phyloP scores from a whole-genome alignment of 1,139 yeast species.

The Hansenula lynferdii region DNA sequence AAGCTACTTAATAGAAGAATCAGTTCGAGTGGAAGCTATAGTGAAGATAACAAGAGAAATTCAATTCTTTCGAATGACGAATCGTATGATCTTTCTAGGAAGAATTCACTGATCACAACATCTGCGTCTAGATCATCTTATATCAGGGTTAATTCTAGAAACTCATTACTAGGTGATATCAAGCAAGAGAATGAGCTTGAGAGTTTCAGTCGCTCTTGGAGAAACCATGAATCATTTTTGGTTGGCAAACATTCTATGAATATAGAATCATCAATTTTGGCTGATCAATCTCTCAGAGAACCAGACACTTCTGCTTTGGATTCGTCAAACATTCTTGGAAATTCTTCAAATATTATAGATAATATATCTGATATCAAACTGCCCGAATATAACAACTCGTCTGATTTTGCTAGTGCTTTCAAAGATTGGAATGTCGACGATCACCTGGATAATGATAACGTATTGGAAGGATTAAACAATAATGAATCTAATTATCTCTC shows the following conservation, averaged over 20 bases:
- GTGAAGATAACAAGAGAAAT: conserved; percentile 3
- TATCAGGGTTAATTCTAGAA: conserved; percentile 16
- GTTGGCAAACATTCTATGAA: no score
- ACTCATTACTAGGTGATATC: not conserved
- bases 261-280: not conserved
- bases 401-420: conserved; percentile 23
- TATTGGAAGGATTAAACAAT: not conserved
- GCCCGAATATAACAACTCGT: conserved; percentile 19
- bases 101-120: conserved; percentile 16
- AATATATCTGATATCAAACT: conserved; percentile 10
- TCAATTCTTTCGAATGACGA: not conserved
- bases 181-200: not conserved
- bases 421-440: conserved; percentile 17
- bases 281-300: conserved; percentile 2
- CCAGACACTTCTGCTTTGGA: conserved; percentile 3
- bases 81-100: conserved; percentile 2
- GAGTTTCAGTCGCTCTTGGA: not conserved
- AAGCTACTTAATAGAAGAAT: conserved; percentile 13
- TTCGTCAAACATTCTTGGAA: no score
- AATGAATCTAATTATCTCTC: not conserved
- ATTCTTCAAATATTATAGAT: conserved; percentile 4
- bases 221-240: not conserved
- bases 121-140: conserved; percentile 18
- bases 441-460: not conserved
- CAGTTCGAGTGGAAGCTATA: conserved; percentile 6